These are phyloP conservation scores for Fusarium sp. DNA, from an alignment of 2,329 filamentous ascomycete species.

Conservation along the genomic window DNA sequence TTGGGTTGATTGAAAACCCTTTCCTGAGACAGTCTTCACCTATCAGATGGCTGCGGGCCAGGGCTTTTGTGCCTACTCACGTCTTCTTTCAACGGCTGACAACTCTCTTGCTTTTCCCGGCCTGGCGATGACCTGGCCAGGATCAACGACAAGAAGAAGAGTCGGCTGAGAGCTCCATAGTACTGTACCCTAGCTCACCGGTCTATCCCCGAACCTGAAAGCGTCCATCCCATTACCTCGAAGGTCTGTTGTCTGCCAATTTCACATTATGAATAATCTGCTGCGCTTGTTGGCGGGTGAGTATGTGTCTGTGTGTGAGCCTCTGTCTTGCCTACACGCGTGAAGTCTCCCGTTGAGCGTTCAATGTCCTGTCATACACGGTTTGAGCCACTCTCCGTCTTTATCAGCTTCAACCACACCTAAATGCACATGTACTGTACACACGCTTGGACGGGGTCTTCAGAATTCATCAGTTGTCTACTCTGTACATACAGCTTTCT, in stretches of 20 bases:
- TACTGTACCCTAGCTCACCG: constrained; percentile 36
- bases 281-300: constrained; percentile 33
- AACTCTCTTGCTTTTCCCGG: constrained; percentile 39
- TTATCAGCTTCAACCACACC: constrained; percentile 40
- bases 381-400: constrained; percentile 36
- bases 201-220: constrained; percentile 33
- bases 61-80: constrained; percentile 23
- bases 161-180: constrained; percentile 41
- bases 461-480: constrained; percentile 38
- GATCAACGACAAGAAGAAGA: constrained; percentile 38
- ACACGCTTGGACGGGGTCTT: constrained; percentile 27
- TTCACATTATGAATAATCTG: constrained; percentile 12
- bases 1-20: constrained; percentile 10
- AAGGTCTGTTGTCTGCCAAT: constrained; percentile 7
- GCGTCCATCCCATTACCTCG: constrained; percentile 22
- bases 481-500: constrained; percentile 7
- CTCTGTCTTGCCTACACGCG: constrained; percentile 24
- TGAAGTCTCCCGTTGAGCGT: constrained; percentile 25
- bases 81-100: constrained; percentile 36
- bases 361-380: constrained; percentile 40
- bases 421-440: constrained; percentile 24
- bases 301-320: constrained; percentile 17
- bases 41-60: constrained; percentile 36
- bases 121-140: constrained; percentile 35
- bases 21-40: constrained; percentile 21